Evolutionary conservation across 108 stramenopile species (phyloP).

Genomic region (Chaetoceros tenuissimus): DNA sequence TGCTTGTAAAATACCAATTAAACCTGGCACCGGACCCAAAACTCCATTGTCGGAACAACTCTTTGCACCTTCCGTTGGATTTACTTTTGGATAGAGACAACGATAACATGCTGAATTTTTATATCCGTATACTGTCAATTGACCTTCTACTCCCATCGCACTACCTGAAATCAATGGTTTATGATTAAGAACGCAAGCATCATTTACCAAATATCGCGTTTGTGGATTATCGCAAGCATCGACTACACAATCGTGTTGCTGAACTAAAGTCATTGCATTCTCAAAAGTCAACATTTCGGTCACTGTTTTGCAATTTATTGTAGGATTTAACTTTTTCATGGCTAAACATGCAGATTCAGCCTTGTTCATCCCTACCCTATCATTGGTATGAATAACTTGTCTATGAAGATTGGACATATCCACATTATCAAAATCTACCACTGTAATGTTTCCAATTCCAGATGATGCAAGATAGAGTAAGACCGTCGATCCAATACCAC

Average conservation of each 20-base stretch:
- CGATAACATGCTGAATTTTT: constrained; percentile 66
- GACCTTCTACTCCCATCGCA: constrained; percentile 83
- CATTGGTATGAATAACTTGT: constrained; percentile 83
- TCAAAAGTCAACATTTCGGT: constrained; percentile 25
- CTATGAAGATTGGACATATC: constrained; percentile 95
- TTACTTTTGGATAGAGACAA: constrained; percentile 79
- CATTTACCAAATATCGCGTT: constrained; percentile 92
- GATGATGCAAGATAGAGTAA: constrained; percentile 71
- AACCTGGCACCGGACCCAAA: constrained; percentile 83
- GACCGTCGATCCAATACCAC: constrained; percentile 80
- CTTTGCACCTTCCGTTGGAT: constrained; percentile 43
- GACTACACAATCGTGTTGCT: constrained; percentile 69
- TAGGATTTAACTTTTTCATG: constrained; percentile 57
- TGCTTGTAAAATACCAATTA: constrained; percentile 92
- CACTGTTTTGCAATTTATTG: constrained; percentile 31
- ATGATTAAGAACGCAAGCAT: constrained; percentile 85
- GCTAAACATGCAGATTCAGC: constrained; percentile 62
- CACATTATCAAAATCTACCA: constrained; percentile 93
- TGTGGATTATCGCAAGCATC: constrained; percentile 96
- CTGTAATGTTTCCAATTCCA: constrained; percentile 67
- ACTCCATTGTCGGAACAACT: constrained; percentile 82
- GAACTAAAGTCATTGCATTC: constrained; percentile 59
- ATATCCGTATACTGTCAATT: constrained; percentile 78
- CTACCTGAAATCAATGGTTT: constrained; percentile 78
- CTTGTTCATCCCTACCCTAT: constrained; percentile 67